Percentiles rank a stretch among this genome's conserved stretches.
These are phyloP conservation scores for Dendrostoma leiphaemia DNA, from an alignment of 2,329 filamentous ascomycete genomes.

Conservation along the genomic window DNA sequence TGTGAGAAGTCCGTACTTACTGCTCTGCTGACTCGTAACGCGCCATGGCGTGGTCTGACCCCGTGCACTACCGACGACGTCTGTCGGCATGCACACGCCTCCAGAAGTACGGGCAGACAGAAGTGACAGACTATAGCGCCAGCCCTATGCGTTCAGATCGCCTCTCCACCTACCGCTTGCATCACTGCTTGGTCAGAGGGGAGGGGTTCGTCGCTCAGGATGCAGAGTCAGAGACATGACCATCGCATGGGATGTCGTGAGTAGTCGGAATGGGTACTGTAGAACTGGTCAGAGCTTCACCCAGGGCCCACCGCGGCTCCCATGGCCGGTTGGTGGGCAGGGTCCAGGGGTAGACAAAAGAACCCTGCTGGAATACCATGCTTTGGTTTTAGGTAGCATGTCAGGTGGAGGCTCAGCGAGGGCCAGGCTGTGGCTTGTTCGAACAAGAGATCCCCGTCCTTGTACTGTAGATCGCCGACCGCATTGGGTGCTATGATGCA, in stretches of 20 bases:
- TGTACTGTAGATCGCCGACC: neutral
- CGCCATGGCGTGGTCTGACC: neutral
- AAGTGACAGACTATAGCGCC: neutral
- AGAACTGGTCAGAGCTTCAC: neutral
- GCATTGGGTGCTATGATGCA: too few relatives aligned
- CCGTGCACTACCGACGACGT: neutral
- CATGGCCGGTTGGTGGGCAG: neutral
- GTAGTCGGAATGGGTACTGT: neutral
- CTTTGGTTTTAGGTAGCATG: neutral
- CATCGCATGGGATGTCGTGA: too few relatives aligned
- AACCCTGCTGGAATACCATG: neutral
- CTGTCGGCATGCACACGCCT: neutral
- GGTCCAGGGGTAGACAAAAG: constrained; percentile 1
- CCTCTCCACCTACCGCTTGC: neutral
- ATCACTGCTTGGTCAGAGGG: too few relatives aligned
- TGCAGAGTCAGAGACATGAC: too few relatives aligned
- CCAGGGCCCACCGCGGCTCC: neutral
- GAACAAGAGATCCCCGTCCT: neutral
- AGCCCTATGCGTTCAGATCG: too few relatives aligned
- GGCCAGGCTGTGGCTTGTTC: neutral
- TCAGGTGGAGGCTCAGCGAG: neutral
- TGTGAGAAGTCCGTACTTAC: too few relatives aligned
- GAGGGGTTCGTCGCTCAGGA: too few relatives aligned
- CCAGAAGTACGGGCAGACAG: neutral
- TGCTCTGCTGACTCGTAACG: neutral